Evolutionary conservation across 2,329 filamentous ascomycete genomes (phyloP).

Genomic region (Nemania sp.): DNA sequence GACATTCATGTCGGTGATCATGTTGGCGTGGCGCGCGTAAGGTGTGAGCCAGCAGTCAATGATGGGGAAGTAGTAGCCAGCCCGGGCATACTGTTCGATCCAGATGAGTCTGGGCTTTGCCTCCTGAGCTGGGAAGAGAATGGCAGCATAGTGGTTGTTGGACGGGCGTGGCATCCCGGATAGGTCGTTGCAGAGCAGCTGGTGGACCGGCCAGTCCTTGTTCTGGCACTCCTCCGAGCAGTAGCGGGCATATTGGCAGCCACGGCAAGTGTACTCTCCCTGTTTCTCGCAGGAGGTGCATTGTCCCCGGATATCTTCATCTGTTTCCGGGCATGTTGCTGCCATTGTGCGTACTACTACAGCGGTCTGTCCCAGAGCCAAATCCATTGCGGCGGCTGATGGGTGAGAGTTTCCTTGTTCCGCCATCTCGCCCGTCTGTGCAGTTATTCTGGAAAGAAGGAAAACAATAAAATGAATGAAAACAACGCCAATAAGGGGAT

Average conservation of each 20-base stretch:
- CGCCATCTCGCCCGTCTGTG: neutral
- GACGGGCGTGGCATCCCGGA: slow-evolving; percentile 14
- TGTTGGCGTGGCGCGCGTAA: neutral
- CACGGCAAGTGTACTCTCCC: slow-evolving; percentile 11
- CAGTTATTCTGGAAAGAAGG: neutral
- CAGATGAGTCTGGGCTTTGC: slow-evolving; percentile 14
- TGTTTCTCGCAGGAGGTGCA: slow-evolving; percentile 22
- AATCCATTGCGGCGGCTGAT: neutral
- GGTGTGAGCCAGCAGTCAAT: slow-evolving; percentile 11
- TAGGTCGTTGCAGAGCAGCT: slow-evolving; percentile 12
- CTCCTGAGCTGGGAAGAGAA: slow-evolving; percentile 17
- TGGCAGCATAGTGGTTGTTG: slow-evolving; percentile 10
- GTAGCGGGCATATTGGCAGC: slow-evolving; percentile 16
- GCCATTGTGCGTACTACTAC: neutral
- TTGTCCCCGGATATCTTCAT: slow-evolving; percentile 13
- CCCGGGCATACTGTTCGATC: slow-evolving; percentile 4
- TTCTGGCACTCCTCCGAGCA: slow-evolving; percentile 23
- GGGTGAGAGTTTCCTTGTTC: too few species aligned
- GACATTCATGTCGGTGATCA: slow-evolving; percentile 4
- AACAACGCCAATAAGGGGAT: too few species aligned
- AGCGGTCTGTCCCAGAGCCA: neutral
- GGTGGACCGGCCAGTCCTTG: slow-evolving; percentile 22
- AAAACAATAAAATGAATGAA: neutral
- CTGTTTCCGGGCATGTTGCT: neutral
- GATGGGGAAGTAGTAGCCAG: slow-evolving; percentile 3